Percentiles rank a stretch among this genome's conserved stretches.
These are phyloP conservation scores for Russula olivacea DNA, from an alignment of 768 basidiomycete species.

Conservation along the genomic window DNA sequence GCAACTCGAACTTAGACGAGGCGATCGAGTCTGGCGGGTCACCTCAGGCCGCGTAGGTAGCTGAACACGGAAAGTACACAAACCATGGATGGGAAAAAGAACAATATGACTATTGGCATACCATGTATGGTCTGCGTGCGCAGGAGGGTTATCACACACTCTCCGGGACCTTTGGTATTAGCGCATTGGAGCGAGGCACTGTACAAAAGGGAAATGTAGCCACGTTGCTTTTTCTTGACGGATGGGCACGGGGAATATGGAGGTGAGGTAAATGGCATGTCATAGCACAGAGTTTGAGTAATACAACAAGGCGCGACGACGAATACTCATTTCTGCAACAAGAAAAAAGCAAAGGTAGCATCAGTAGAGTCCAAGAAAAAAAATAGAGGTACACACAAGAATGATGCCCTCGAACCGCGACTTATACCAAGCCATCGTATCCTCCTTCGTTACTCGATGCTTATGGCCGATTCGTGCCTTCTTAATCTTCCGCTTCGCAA, in stretches of 20 bases:
- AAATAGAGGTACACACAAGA: conserved; percentile 51
- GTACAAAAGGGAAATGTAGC: background rate
- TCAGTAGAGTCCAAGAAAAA: background rate
- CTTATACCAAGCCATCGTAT: conserved; percentile 97
- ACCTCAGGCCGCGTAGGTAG: background rate
- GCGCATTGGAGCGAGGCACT: no score
- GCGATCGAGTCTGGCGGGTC: background rate
- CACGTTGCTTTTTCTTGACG: background rate
- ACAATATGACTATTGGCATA: background rate
- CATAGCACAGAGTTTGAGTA: background rate
- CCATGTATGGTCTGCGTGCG: background rate
- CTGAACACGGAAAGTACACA: background rate
- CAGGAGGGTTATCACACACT: no score
- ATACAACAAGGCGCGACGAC: background rate
- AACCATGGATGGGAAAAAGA: background rate
- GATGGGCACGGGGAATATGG: background rate
- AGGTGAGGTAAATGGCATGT: conserved; percentile 6
- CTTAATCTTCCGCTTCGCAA: conserved; percentile 86
- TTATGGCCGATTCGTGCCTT: conserved; percentile 79
- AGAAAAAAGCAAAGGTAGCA: background rate
- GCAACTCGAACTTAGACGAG: no score
- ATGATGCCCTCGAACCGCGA: conserved; percentile 98
- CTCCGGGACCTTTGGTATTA: background rate
- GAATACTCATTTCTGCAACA: conserved; percentile 8
- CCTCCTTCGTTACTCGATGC: conserved; percentile 47